Evolutionary conservation across 148 eudicot genomes (phyloP).

Genomic region (Silene conica): DNA sequence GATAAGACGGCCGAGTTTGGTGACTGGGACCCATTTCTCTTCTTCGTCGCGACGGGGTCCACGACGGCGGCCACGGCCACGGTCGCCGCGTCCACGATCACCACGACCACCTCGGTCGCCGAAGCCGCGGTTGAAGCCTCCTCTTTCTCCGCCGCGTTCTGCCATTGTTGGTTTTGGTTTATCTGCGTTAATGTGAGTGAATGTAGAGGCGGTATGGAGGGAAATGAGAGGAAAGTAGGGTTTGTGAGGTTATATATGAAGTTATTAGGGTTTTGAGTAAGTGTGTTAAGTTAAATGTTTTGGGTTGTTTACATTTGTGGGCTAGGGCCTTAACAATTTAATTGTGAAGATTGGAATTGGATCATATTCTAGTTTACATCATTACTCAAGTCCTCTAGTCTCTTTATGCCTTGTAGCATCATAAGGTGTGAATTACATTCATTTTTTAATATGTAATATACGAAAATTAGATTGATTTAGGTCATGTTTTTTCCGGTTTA

Average conservation of each 20-base stretch:
- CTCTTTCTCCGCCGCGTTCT: slow-evolving; percentile 7
- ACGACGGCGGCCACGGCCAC: neutral
- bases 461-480: no score
- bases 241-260: neutral
- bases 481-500: no score
- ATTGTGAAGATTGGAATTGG: no score
- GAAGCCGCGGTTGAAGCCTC: neutral
- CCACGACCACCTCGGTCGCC: neutral
- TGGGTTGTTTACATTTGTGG: neutral
- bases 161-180: neutral
- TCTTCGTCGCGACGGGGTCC: slow-evolving; percentile 5
- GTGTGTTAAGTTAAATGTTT: neutral
- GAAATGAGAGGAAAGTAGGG: neutral
- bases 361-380: no score
- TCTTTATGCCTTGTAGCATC: no score
- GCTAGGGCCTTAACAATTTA: neutral
- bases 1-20: neutral
- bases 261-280: neutral
- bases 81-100: neutral
- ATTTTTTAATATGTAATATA: no score
- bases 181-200: no score
- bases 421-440: no score
- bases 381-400: no score
- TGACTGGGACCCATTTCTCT: slow-evolving; percentile 9
- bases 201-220: neutral